Conservation (phyloP, 2,329 filamentous ascomycete genomes). For the Balansia obtecta region DNA sequence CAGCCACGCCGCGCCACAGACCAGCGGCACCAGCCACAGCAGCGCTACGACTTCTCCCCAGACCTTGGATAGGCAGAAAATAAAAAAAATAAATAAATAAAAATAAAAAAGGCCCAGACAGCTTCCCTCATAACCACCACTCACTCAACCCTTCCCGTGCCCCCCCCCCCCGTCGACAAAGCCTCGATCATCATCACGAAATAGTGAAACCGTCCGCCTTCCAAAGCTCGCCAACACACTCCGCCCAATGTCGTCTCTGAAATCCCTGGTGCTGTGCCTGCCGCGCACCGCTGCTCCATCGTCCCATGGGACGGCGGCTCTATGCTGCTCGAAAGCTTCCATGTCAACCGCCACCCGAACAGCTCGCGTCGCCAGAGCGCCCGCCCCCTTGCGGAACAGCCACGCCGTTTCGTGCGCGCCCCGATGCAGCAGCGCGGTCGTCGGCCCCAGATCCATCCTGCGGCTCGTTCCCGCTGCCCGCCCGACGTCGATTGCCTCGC, state of each 20-base stretch:
- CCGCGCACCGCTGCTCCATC: conserved; percentile 12
- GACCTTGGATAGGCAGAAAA: too few species aligned
- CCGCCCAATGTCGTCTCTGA: conserved; percentile 17
- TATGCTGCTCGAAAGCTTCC: conserved; percentile 17
- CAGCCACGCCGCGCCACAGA: too few species aligned
- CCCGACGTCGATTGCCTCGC: conserved; percentile 2
- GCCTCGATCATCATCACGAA: too few species aligned
- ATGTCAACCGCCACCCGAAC: conserved; percentile 15
- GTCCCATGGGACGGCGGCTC: conserved; percentile 12
- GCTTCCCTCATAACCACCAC: too few species aligned
- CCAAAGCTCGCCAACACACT: not conserved
- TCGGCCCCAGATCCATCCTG: conserved; percentile 1
- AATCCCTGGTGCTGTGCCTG: conserved; percentile 20
- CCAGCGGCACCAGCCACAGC: too few species aligned
- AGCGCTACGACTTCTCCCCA: too few species aligned
- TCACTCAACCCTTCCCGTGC: too few species aligned
- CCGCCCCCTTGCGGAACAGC: conserved; percentile 9
- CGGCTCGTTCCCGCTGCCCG: conserved; percentile 3
- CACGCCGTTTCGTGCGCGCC: not conserved
- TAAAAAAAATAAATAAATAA: too few species aligned
- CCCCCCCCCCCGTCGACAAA: too few species aligned
- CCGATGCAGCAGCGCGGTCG: not conserved
- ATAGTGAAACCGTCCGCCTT: too few species aligned
- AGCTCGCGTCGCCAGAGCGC: conserved; percentile 12
- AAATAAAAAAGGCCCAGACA: too few species aligned